These are phyloP conservation scores for Soucietia sequanensis DNA, from an alignment of 805 yeast genomes.

Conservation along the genomic window DNA sequence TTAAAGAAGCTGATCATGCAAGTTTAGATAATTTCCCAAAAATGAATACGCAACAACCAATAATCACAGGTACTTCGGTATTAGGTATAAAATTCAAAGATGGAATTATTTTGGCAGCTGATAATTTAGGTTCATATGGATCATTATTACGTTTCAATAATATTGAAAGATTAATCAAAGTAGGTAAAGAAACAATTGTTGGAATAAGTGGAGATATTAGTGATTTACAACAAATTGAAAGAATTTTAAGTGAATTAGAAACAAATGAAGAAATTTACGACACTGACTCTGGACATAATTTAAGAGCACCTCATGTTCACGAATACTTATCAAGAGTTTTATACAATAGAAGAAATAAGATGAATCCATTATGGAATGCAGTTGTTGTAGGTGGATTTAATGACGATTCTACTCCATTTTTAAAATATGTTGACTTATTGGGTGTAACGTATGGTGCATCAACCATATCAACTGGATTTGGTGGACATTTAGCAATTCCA, in stretches of 20 bases:
- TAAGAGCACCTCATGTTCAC: conserved; percentile 86
- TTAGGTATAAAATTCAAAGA: conserved; percentile 85
- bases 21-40: conserved; percentile 50
- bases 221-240: conserved; percentile 82
- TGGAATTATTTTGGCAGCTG: conserved; percentile 95
- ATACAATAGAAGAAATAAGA: conserved; percentile 84
- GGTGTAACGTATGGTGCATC: conserved; percentile 92
- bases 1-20: conserved; percentile 14
- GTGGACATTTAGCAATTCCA: conserved; percentile 92
- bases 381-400: conserved; percentile 87
- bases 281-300: conserved; percentile 52
- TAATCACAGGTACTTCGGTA: conserved; percentile 95
- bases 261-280: conserved; percentile 75
- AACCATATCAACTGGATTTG: conserved; percentile 93
- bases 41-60: conserved; percentile 90
- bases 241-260: conserved; percentile 74
- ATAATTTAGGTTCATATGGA: conserved; percentile 89
- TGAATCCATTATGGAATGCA: conserved; percentile 97
- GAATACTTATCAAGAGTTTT: conserved; percentile 82
- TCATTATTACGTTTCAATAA: conserved; percentile 84
- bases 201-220: conserved; percentile 95
- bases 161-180: conserved; percentile 79
- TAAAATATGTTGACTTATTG: conserved; percentile 83
- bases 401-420: conserved; percentile 60
- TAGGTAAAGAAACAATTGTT: conserved; percentile 83